Percentiles rank a stretch among this genome's conserved stretches.
Evolutionary conservation across 345 rosid genomes (phyloP).

Genomic region (Dovyalis caffra): DNA sequence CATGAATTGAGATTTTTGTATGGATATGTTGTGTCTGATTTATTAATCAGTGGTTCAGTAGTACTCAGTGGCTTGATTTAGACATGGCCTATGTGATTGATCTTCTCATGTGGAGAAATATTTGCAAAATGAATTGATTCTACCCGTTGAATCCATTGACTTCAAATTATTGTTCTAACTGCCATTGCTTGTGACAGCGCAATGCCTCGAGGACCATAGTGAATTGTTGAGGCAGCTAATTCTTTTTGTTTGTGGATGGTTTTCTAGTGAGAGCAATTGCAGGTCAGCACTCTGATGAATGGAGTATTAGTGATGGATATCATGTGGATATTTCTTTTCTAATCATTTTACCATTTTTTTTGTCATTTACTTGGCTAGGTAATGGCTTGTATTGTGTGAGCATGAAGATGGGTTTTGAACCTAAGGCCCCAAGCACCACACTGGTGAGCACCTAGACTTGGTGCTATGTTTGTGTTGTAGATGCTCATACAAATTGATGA

Average conservation of each 20-base stretch:
- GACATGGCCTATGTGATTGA: neutral
- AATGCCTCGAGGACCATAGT: slow-evolving; percentile 9
- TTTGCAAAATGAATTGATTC: slow-evolving; percentile 2
- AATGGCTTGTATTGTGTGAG: slow-evolving; percentile 7
- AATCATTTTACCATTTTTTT: neutral
- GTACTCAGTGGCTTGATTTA: neutral
- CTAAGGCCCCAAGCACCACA: neutral
- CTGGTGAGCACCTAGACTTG: neutral
- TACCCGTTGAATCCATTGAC: neutral
- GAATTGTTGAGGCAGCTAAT: slow-evolving; percentile 2
- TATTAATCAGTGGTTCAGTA: neutral
- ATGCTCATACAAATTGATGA: neutral
- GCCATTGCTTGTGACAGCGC: slow-evolving; percentile 3
- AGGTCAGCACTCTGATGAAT: slow-evolving; percentile 15
- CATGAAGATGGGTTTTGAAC: slow-evolving; percentile 10
- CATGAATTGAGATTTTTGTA: slow-evolving; percentile 7
- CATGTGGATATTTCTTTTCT: slow-evolving; percentile 1
- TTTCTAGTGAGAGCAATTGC: slow-evolving; percentile 1
- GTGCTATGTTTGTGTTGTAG: neutral
- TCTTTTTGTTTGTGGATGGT: slow-evolving; percentile 10
- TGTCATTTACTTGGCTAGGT: slow-evolving; percentile 12
- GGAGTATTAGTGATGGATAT: neutral
- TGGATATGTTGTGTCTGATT: neutral
- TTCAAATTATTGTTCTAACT: neutral
- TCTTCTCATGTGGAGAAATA: neutral